Base-by-base conservation (phyloP, 2,329 filamentous ascomycete genomes). In the Diaporthe citriasiana region DNA sequence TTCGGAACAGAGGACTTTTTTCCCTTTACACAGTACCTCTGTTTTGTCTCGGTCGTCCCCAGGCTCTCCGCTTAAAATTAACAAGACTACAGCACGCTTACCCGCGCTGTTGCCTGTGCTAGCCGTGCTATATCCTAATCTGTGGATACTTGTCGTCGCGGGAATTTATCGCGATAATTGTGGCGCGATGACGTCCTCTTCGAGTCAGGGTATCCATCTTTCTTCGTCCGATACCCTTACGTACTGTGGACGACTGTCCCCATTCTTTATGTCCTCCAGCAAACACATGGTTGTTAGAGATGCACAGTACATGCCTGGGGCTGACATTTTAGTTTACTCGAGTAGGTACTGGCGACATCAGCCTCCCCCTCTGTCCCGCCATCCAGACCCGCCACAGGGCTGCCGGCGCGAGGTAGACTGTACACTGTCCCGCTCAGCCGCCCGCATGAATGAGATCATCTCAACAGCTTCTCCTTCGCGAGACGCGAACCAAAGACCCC, bases 141-240 rank as follows among this genome's bases (percentile, higher is more conserved):
- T 47, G 69, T 71, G 69, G 69, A 71, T 71, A 71, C 56, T 27
- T 30, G 35, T 35, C 45, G 33, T 12, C 66, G 65, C 73, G 73
- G 66, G 71, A 45, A 68, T 75, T 75, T 75, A 57, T 75, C 68
- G 74, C 74, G 59, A 73, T 47, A 71, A 75, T 73, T 75, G 74
- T 75, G 74, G 74, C 71, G 71, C 74, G 59, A 73, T 75, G 74
- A 75, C 74, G 71, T 75, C 72, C 56, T 27, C 51, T 68, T 33
- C 74, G 74, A 75, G 74, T 75, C 74, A 75, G 74, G 53, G 59
- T 53, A 47, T 47, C 71, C 71, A 71, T 71, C 27, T 13, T 42
- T 60, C 45, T 40, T 66, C 63, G 30, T 25, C 45, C 45, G 45
- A 19, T 51, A 27, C 33, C 63, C 47, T 66, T 66, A 66, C 63